These are phyloP conservation scores for Phytophthora melonis DNA, from an alignment of 352 stramenopile species.

Conservation along the genomic window DNA sequence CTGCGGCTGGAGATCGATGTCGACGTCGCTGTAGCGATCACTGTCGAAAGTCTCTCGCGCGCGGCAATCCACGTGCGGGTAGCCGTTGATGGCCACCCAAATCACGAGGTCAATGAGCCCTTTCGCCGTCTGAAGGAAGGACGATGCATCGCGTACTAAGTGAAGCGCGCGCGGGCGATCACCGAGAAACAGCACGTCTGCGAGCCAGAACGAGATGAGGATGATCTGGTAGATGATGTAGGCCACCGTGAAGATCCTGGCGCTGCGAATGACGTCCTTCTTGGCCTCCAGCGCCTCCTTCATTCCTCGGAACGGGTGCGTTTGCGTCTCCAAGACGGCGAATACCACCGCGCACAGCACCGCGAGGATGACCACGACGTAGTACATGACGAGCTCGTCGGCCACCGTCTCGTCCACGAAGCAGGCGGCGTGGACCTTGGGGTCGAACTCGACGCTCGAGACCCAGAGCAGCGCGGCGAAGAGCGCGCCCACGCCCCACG, in stretches of 20 bases:
- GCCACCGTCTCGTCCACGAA: conserved; percentile 81
- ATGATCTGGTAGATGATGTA: conserved; percentile 89
- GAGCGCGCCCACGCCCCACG: conserved; percentile 66
- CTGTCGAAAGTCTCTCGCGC: conserved; percentile 50
- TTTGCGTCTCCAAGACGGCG: conserved; percentile 74
- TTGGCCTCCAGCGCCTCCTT: conserved; percentile 80
- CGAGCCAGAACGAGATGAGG: conserved; percentile 82
- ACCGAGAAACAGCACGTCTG: conserved; percentile 63
- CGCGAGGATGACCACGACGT: conserved; percentile 77
- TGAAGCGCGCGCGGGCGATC: conserved; percentile 41
- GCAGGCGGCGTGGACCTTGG: conserved; percentile 57
- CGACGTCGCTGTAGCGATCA: conserved; percentile 74
- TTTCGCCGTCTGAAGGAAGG: conserved; percentile 78
- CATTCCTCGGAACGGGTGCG: conserved; percentile 79
- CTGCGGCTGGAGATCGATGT: conserved; percentile 86
- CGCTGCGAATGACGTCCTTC: conserved; percentile 84
- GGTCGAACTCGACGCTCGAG: conserved; percentile 61
- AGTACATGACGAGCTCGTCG: conserved; percentile 76
- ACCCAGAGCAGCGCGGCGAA: conserved; percentile 68
- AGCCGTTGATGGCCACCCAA: conserved; percentile 83
- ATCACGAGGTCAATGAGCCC: conserved; percentile 88
- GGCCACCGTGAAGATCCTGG: conserved; percentile 80
- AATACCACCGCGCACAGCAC: conserved; percentile 73
- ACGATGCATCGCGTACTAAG: conserved; percentile 64
- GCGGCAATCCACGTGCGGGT: conserved; percentile 41